Evolutionary conservation across 768 basidiomycete genomes (phyloP).

Genomic region (Suillus weaverae): DNA sequence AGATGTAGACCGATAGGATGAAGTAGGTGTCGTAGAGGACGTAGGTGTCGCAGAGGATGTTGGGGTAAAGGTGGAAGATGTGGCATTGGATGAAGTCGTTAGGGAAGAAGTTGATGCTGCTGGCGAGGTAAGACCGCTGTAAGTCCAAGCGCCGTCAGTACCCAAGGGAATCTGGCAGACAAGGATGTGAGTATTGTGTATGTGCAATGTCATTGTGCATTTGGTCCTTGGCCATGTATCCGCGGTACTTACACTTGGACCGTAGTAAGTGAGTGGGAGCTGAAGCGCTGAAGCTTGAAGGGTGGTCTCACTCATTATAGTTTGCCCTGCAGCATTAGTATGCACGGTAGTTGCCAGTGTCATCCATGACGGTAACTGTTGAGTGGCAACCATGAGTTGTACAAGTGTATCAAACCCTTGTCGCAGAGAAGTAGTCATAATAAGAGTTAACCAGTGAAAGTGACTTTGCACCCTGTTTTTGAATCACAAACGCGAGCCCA

Average conservation of each 20-base stretch:
- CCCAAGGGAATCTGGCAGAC: constrained; percentile 68
- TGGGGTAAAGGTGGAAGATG: constrained; percentile 21
- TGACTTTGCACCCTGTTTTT: constrained; percentile 14
- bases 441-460: constrained; percentile 29
- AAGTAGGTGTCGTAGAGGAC: constrained; percentile 30
- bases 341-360: constrained; percentile 52
- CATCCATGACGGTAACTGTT: constrained; percentile 74
- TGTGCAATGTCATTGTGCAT: no score
- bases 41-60: constrained; percentile 32
- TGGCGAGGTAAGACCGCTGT: constrained; percentile 74
- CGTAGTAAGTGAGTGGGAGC: constrained; percentile 78
- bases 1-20: constrained; percentile 27
- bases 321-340: constrained; percentile 52
- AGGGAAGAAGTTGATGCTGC: constrained; percentile 35
- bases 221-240: no score
- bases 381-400: constrained; percentile 44
- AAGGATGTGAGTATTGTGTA: constrained; percentile 7
- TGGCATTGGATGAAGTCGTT: constrained; percentile 23
- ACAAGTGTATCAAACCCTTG: constrained; percentile 11
- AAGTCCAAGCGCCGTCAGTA: constrained; percentile 60
- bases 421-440: constrained; percentile 9
- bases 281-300: no score
- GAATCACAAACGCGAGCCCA: constrained; percentile 1
- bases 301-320: constrained; percentile 57
- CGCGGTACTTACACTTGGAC: constrained; percentile 75